Conservation (phyloP, 2,329 filamentous ascomycete species). For the Plenodomus tracheiphilus region DNA sequence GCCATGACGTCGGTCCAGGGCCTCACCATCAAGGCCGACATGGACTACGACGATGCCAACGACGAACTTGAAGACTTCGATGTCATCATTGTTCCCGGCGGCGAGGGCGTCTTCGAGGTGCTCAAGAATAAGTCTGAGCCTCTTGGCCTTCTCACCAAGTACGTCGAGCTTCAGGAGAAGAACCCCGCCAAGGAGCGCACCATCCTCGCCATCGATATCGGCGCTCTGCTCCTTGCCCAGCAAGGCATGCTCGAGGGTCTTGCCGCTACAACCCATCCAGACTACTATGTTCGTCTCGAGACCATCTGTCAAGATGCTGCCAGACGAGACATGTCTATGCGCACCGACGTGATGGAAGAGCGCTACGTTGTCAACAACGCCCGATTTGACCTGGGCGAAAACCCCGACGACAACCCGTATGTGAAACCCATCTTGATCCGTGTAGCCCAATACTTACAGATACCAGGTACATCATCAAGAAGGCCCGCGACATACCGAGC, state of each 20-base stretch:
- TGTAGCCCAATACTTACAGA: slow-evolving; percentile 52
- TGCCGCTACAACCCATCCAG: slow-evolving; percentile 80
- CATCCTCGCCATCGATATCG: slow-evolving; percentile 78
- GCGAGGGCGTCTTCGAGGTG: slow-evolving; percentile 62
- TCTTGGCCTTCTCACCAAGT: slow-evolving; percentile 72
- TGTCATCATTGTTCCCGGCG: slow-evolving; percentile 76
- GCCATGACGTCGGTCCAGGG: slow-evolving; percentile 62
- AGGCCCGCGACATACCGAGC: slow-evolving; percentile 44
- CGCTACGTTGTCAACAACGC: slow-evolving; percentile 91
- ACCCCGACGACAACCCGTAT: slow-evolving; percentile 71
- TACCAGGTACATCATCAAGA: slow-evolving; percentile 81
- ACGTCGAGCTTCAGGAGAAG: slow-evolving; percentile 76
- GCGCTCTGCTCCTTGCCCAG: slow-evolving; percentile 74
- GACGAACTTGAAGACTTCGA: slow-evolving; percentile 75
- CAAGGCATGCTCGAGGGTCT: slow-evolving; percentile 78
- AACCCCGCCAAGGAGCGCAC: slow-evolving; percentile 81
- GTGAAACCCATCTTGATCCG: neutral
- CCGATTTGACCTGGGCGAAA: slow-evolving; percentile 76
- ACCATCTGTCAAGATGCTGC: slow-evolving; percentile 76
- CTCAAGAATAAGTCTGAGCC: slow-evolving; percentile 65
- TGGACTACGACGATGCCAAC: slow-evolving; percentile 77
- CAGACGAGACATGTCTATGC: slow-evolving; percentile 70
- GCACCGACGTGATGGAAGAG: slow-evolving; percentile 81
- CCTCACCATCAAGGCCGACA: slow-evolving; percentile 71
- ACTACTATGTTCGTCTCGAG: slow-evolving; percentile 79